These are phyloP conservation scores for Agrocybe chaxingu DNA, from an alignment of 768 basidiomycete genomes.

Conservation along the genomic window DNA sequence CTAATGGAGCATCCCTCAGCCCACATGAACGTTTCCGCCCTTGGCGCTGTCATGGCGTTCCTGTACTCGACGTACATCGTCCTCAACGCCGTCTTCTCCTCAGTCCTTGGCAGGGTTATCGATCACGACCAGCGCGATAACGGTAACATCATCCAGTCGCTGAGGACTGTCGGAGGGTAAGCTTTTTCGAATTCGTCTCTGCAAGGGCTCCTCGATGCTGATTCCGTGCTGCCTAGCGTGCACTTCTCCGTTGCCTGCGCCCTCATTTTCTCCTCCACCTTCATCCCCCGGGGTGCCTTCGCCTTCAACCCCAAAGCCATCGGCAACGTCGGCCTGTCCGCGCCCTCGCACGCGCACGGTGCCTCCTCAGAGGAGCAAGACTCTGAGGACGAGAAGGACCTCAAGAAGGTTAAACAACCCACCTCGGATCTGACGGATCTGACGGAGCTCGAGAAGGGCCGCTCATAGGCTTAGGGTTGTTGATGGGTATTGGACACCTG, in stretches of 20 bases:
- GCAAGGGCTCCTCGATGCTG: not conserved
- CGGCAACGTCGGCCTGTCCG: slow-evolving; percentile 6
- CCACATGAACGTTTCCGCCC: slow-evolving; percentile 22
- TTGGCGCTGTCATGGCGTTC: slow-evolving; percentile 32
- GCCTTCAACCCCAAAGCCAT: slow-evolving; percentile 29
- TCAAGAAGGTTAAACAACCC: slow-evolving; percentile 1
- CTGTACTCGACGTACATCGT: slow-evolving; percentile 33
- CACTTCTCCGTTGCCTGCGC: slow-evolving; percentile 27
- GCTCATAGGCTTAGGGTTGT: not conserved
- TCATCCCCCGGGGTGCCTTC: slow-evolving; percentile 27
- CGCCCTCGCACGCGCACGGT: not conserved
- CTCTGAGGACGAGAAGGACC: slow-evolving; percentile 10
- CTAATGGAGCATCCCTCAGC: slow-evolving; percentile 11
- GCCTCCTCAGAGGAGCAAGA: slow-evolving; percentile 1
- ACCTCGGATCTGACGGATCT: not conserved
- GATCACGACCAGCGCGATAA: slow-evolving; percentile 22
- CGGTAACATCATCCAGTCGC: slow-evolving; percentile 18
- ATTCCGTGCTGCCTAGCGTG: slow-evolving; percentile 9
- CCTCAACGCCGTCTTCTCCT: slow-evolving; percentile 24
- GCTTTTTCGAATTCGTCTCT: not conserved
- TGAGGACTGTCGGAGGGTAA: slow-evolving; percentile 27
- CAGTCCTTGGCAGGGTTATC: slow-evolving; percentile 28
- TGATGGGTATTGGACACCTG: too few relatives aligned
- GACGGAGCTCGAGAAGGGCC: slow-evolving; percentile 1
- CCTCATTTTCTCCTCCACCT: slow-evolving; percentile 24